These are phyloP conservation scores for Penicillium ucsense DNA, from an alignment of 495 filamentous ascomycete species.

Conservation along the genomic window DNA sequence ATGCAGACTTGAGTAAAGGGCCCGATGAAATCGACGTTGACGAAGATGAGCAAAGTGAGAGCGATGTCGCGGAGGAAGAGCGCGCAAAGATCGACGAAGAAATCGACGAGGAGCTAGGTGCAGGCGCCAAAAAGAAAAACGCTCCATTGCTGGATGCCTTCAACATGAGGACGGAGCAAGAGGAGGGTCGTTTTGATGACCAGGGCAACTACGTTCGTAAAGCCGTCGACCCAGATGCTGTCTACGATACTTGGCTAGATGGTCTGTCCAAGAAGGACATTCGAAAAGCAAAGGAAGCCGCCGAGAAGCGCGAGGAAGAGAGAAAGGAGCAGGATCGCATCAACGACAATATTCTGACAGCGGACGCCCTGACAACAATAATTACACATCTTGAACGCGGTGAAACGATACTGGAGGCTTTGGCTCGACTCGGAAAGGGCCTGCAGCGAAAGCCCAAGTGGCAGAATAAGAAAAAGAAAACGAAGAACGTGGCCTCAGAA, in stretches of 20 bases:
- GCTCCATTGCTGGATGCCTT: conserved; percentile 96
- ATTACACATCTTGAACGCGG: conserved; percentile 67
- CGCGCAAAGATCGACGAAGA: conserved; percentile 58
- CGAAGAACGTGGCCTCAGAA: conserved; percentile 45
- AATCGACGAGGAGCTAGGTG: conserved; percentile 79
- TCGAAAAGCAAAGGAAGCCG: conserved; percentile 74
- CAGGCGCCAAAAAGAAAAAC: conserved; percentile 82
- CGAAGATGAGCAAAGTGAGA: conserved; percentile 47
- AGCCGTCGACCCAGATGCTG: conserved; percentile 76
- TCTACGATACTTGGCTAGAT: conserved; percentile 87
- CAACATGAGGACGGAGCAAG: conserved; percentile 83
- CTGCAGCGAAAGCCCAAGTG: conserved; percentile 50
- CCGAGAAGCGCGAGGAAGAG: conserved; percentile 77
- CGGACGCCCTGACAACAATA: conserved; percentile 61
- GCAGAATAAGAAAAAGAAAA: conserved; percentile 49
- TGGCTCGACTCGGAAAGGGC: conserved; percentile 68
- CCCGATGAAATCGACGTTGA: conserved; percentile 31
- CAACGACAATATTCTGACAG: conserved; percentile 65
- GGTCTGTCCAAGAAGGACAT: conserved; percentile 91
- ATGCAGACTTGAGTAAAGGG: conserved; percentile 43
- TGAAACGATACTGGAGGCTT: conserved; percentile 82
- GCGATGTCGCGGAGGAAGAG: conserved; percentile 64
- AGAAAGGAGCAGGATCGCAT: conserved; percentile 53
- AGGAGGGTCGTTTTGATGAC: conserved; percentile 88
- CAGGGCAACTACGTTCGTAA: conserved; percentile 87